A percentile compares a stretch with the other conserved stretches of the same genome.
phyloP scores from a whole-genome alignment of 2,329 filamentous ascomycete species.

The Curvularia hawaiiensis region DNA sequence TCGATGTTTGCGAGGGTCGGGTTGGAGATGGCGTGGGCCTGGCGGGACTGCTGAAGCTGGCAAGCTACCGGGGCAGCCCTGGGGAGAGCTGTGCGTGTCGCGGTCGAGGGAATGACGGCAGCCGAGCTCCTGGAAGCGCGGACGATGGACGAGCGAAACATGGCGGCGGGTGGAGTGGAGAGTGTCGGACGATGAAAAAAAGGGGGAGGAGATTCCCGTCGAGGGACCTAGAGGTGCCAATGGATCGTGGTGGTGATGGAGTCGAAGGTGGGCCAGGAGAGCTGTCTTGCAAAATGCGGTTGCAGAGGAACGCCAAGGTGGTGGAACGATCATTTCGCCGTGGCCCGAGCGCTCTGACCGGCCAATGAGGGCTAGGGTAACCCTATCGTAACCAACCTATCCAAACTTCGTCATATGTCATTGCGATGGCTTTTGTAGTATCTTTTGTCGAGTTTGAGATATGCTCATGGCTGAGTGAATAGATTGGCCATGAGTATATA shows the following conservation, averaged over 20 bases:
- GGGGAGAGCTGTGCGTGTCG: slow-evolving; percentile 42
- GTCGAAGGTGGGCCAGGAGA: slow-evolving; percentile 34
- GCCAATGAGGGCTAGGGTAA: too few relatives aligned
- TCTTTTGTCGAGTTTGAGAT: background rate
- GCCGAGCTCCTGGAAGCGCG: slow-evolving; percentile 46
- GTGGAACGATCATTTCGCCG: slow-evolving; percentile 15
- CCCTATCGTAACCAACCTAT: too few relatives aligned
- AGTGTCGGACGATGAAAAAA: slow-evolving; percentile 41
- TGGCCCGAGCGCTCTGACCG: slow-evolving; percentile 6
- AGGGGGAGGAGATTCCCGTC: slow-evolving; percentile 41
- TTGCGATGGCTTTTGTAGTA: background rate
- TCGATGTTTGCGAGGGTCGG: slow-evolving; percentile 97
- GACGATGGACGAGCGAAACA: slow-evolving; percentile 49
- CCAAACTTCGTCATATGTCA: background rate
- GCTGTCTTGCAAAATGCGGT: slow-evolving; percentile 27
- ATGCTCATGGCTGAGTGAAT: background rate
- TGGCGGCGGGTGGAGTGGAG: slow-evolving; percentile 47
- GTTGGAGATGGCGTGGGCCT: slow-evolving; percentile 94
- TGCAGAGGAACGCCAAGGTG: slow-evolving; percentile 22
- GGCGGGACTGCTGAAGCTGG: slow-evolving; percentile 59
- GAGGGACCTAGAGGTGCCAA: slow-evolving; percentile 45
- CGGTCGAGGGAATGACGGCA: slow-evolving; percentile 41
- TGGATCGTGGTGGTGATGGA: slow-evolving; percentile 44
- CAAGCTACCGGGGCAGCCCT: slow-evolving; percentile 45
- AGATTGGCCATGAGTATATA: background rate